A percentile compares a stretch with the other conserved stretches of the same genome.
Evolutionary conservation across 805 yeast species (phyloP).

Genomic region (Ogataea thermomethanolica): DNA sequence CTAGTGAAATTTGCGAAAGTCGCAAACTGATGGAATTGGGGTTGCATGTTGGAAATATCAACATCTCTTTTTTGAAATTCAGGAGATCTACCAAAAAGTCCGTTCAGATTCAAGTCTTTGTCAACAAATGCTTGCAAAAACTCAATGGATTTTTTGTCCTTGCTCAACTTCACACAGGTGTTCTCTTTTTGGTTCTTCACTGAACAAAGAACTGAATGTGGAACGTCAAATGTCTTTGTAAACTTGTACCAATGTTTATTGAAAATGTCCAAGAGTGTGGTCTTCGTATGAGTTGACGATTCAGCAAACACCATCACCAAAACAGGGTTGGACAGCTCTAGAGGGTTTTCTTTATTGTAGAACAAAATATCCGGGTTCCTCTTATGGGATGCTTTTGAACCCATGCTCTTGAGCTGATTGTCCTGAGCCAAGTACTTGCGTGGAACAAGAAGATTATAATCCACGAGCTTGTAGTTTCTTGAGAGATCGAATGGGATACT

Average conservation of each 20-base stretch:
- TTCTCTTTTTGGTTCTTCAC: slow-evolving; percentile 30
- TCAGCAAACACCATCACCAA: slow-evolving; percentile 37
- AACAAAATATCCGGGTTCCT: slow-evolving; percentile 20
- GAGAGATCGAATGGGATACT: slow-evolving; percentile 41
- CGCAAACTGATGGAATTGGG: slow-evolving; percentile 19
- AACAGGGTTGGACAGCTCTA: slow-evolving; percentile 32
- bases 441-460: slow-evolving; percentile 40
- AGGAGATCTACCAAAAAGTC: slow-evolving; percentile 7
- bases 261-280: slow-evolving; percentile 39
- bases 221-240: slow-evolving; percentile 32
- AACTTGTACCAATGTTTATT: slow-evolving; percentile 39
- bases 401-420: slow-evolving; percentile 9
- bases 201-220: slow-evolving; percentile 44
- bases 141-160: slow-evolving; percentile 29
- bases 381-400: slow-evolving; percentile 4
- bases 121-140: slow-evolving; percentile 28
- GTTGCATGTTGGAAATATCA: slow-evolving; percentile 5
- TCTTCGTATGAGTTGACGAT: slow-evolving; percentile 15
- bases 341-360: slow-evolving; percentile 21
- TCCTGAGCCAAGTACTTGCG: slow-evolving; percentile 20
- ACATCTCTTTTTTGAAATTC: slow-evolving; percentile 9
- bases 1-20: slow-evolving; percentile 14
- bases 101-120: slow-evolving; percentile 15
- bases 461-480: slow-evolving; percentile 33
- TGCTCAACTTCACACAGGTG: slow-evolving; percentile 38